Conservation (phyloP, 2,329 filamentous ascomycete species). For the Paracoccidioides brasiliensis region DNA sequence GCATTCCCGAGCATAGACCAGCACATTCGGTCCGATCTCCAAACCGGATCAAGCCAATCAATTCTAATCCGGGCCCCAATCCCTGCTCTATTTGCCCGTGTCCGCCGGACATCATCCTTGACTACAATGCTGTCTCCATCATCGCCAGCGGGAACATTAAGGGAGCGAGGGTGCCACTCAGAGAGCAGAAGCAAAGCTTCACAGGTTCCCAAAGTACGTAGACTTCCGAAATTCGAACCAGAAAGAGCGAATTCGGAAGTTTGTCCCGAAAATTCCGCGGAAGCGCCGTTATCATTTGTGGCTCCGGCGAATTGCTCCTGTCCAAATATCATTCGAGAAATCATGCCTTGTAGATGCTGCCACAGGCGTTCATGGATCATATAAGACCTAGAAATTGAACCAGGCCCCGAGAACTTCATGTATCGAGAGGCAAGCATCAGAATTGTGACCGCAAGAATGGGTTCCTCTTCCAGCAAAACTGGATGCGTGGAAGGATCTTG, state of each 20-base stretch:
- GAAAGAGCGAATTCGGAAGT: slow-evolving; percentile 10
- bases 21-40: slow-evolving; percentile 45
- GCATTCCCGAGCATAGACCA: slow-evolving; percentile 47
- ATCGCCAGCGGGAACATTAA: slow-evolving; percentile 41
- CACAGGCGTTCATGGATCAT: slow-evolving; percentile 82
- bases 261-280: slow-evolving; percentile 30
- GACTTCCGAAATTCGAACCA: slow-evolving; percentile 40
- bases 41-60: slow-evolving; percentile 42
- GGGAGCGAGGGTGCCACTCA: slow-evolving; percentile 44
- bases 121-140: slow-evolving; percentile 43
- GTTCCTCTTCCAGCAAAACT: slow-evolving; percentile 73
- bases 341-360: slow-evolving; percentile 79
- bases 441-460: slow-evolving; percentile 72
- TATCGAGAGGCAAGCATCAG: slow-evolving; percentile 80
- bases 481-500: slow-evolving; percentile 58
- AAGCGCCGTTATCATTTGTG: slow-evolving; percentile 50
- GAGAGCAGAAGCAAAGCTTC: slow-evolving; percentile 42
- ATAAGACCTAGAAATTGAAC: slow-evolving; percentile 62
- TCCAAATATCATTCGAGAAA: slow-evolving; percentile 80
- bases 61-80: slow-evolving; percentile 36
- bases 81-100: slow-evolving; percentile 17
- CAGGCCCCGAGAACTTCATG: slow-evolving; percentile 57
- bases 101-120: slow-evolving; percentile 34
- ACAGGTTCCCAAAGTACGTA: slow-evolving; percentile 67
- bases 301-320: slow-evolving; percentile 82